phyloP scores from a whole-genome alignment of 805 yeast genomes.

The Cyberlindnera galapagoensis region DNA sequence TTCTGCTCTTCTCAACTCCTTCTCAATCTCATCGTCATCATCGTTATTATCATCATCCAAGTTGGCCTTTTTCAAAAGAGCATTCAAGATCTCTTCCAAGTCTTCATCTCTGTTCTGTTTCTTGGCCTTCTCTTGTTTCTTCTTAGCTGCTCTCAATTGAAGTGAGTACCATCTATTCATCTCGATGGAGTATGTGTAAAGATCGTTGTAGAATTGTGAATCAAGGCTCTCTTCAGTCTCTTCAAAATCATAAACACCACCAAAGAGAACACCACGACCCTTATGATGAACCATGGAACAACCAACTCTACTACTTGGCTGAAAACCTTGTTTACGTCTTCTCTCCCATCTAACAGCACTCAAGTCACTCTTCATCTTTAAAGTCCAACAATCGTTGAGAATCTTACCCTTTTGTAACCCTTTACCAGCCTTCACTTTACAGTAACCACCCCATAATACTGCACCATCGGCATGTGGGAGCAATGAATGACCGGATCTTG shows the following conservation, averaged over 20 bases:
- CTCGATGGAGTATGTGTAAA: constrained; percentile 78
- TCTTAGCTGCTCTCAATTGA: constrained; percentile 54
- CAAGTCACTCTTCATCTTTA: constrained; percentile 82
- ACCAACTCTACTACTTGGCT: constrained; percentile 93
- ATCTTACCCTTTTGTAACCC: constrained; percentile 90
- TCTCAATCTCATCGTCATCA: constrained; percentile 39
- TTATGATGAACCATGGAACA: constrained; percentile 84
- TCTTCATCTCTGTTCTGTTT: constrained; percentile 48
- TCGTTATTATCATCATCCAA: constrained; percentile 39
- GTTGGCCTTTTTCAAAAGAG: constrained; percentile 68
- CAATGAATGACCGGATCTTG: constrained; percentile 89
- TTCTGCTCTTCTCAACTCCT: constrained; percentile 41
- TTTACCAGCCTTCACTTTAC: constrained; percentile 84
- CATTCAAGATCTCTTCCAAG: constrained; percentile 72
- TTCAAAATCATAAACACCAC: constrained; percentile 92
- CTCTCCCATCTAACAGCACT: constrained; percentile 77
- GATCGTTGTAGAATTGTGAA: constrained; percentile 74
- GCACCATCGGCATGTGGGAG: constrained; percentile 79
- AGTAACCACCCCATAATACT: constrained; percentile 86
- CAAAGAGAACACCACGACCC: constrained; percentile 88
- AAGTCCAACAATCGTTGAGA: constrained; percentile 75
- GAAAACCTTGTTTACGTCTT: constrained; percentile 81
- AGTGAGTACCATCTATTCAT: constrained; percentile 84
- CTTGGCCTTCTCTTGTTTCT: constrained; percentile 41
- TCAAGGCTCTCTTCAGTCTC: constrained; percentile 92